These are phyloP conservation scores for Hypholoma sublateritium DNA, from an alignment of 768 basidiomycete genomes.

Conservation along the genomic window DNA sequence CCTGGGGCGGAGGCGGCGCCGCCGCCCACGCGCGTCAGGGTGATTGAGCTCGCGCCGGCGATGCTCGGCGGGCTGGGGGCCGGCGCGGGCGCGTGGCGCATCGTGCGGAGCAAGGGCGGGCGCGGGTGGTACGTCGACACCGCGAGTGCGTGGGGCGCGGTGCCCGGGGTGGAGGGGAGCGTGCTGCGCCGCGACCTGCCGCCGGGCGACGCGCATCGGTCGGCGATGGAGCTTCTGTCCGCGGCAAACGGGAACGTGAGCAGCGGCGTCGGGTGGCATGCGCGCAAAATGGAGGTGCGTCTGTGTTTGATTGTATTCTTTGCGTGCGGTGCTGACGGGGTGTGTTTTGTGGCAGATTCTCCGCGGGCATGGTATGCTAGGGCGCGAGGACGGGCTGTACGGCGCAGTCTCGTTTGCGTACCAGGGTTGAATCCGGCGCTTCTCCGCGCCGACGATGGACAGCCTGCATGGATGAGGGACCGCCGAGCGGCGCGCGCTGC, in stretches of 20 bases:
- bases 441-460: too few relatives aligned
- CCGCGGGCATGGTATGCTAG: slow-evolving; percentile 87
- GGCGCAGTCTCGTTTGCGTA: slow-evolving; percentile 95
- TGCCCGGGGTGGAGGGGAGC: slow-evolving; percentile 35
- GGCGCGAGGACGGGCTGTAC: slow-evolving; percentile 90
- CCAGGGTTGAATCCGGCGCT: slow-evolving; percentile 57
- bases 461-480: too few relatives aligned
- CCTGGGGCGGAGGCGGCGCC: slow-evolving; percentile 30
- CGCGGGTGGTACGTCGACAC: slow-evolving; percentile 95
- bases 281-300: slow-evolving; percentile 93
- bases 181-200: slow-evolving; percentile 60
- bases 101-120: slow-evolving; percentile 89
- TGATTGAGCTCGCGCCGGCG: slow-evolving; percentile 79
- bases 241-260: slow-evolving; percentile 87
- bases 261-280: slow-evolving; percentile 93
- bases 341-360: slow-evolving; percentile 51
- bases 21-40: slow-evolving; percentile 74
- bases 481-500: too few relatives aligned
- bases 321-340: slow-evolving; percentile 1
- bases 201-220: slow-evolving; percentile 63
- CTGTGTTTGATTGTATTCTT: neutral
- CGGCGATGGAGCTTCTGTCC: slow-evolving; percentile 70
- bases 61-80: slow-evolving; percentile 72
- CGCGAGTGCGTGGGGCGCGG: slow-evolving; percentile 77
- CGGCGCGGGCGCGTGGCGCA: slow-evolving; percentile 85